Evolutionary conservation across 1,139 yeast genomes (phyloP), one percentile per base, ranked within the genome.

Genomic region (Meyerozyma smithsonii): DNA sequence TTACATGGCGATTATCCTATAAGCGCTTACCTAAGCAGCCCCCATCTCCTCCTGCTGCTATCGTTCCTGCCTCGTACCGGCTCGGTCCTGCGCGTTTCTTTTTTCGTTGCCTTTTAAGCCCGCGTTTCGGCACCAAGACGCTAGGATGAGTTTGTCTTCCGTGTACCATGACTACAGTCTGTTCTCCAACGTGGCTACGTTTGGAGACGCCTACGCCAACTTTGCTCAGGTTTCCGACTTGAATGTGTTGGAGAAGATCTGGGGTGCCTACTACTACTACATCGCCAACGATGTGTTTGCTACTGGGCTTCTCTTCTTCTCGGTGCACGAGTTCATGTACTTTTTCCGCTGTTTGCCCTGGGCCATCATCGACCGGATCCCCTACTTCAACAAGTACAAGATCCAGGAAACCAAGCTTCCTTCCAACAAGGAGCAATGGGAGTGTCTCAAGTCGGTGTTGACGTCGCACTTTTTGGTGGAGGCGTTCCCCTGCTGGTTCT

Each of bases 401-500:
- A 80, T 88, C 50, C 96, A 88, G 64, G 87, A 85, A 39, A 73
- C 79, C 28, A 86, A 86, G 59, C 63, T 84, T 38, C 96, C 96
- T 15, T 69, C 84, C 35, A 74, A 78, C 47, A 72, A 74, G 55
- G 96, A 90, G 63, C 96, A 90, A 62, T 81, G 95, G 88, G 89
- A 86, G 62, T 90, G 97, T 62, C 74, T 89, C 47, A 84, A 84
- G 61, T 72, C 87, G 16, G 97, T 90, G 23, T 66, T 90, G 42
- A 74, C 82, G 37, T 84, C 94, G 21, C 97, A 90, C 64, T 80
- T 88, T 57, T 63, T 90, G 46, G 95, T 90, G 40, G 97, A 90
- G 65, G 96, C 95, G 8, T 73, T 92, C 45, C 97, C 97, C 41
- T 90, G 90, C 52, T 90, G 96, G 94, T 82, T 88, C 39, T 90